These are phyloP conservation scores for Ilyonectria robusta DNA, from an alignment of 2,329 filamentous ascomycete species.

Conservation along the genomic window DNA sequence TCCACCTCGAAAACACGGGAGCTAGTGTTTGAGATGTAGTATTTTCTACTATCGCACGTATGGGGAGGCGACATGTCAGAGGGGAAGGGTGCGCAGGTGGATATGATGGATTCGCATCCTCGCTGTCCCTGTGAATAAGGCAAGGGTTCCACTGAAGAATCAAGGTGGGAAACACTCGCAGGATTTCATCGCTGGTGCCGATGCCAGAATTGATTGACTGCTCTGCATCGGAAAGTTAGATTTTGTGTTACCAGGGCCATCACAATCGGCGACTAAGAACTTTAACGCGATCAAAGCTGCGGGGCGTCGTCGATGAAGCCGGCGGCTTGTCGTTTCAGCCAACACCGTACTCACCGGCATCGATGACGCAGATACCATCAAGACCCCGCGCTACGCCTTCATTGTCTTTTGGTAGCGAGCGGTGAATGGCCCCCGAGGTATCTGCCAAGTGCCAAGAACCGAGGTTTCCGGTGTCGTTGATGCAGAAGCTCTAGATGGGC, in stretches of 20 bases:
- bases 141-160: neutral
- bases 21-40: conserved; percentile 11
- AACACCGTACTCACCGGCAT: conserved; percentile 22
- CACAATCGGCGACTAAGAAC: conserved; percentile 14
- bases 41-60: neutral
- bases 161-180: neutral
- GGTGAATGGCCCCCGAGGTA: neutral
- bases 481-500: neutral
- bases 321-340: conserved; percentile 20
- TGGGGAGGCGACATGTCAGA: neutral
- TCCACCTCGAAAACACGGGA: neutral
- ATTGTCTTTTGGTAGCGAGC: neutral
- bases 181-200: neutral
- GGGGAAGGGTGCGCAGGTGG: neutral
- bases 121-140: neutral
- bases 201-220: neutral
- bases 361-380: neutral
- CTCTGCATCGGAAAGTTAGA: neutral
- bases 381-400: neutral
- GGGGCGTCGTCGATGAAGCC: neutral
- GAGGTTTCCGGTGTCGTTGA: neutral
- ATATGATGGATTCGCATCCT: conserved; percentile 2
- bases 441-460: neutral
- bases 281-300: conserved; percentile 15
- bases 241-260: conserved; percentile 1